Conservation (phyloP, 1,284 basidiomycete species). For the Leccinum solheimii region DNA sequence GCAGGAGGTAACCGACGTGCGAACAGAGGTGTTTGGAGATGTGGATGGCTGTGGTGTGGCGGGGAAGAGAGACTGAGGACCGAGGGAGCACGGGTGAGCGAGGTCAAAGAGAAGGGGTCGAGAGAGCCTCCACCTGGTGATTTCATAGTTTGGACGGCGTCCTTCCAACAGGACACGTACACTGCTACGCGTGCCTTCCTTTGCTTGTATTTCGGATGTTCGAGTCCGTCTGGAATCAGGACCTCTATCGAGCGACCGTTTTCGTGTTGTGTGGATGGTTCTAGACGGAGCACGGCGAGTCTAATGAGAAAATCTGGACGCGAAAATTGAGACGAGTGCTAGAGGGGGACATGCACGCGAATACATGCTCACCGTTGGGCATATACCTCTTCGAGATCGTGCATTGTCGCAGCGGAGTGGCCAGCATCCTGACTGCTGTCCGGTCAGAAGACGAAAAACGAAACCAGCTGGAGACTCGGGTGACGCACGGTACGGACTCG, state of each 20-base stretch:
- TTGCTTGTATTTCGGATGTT: slow-evolving; percentile 59
- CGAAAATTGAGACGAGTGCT: slow-evolving; percentile 5
- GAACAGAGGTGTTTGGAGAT: slow-evolving; percentile 44
- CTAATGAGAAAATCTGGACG: slow-evolving; percentile 66
- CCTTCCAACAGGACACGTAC: slow-evolving; percentile 61
- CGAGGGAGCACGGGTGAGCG: neutral
- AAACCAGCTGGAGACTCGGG: no score
- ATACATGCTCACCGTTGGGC: slow-evolving; percentile 49
- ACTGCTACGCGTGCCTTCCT: slow-evolving; percentile 44
- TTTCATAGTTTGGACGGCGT: slow-evolving; percentile 41
- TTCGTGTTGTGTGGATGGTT: slow-evolving; percentile 28
- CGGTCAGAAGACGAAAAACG: neutral
- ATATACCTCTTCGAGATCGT: slow-evolving; percentile 48
- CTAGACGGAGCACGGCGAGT: slow-evolving; percentile 47
- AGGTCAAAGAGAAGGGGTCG: neutral
- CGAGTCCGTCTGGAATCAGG: slow-evolving; percentile 66
- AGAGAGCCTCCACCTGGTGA: slow-evolving; percentile 32
- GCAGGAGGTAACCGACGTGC: slow-evolving; percentile 64
- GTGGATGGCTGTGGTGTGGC: slow-evolving; percentile 28
- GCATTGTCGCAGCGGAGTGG: slow-evolving; percentile 61
- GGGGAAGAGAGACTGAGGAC: slow-evolving; percentile 35
- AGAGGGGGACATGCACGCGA: slow-evolving; percentile 13
- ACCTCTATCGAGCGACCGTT: slow-evolving; percentile 13
- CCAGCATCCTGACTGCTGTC: slow-evolving; percentile 68
- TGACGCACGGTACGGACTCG: slow-evolving; percentile 70